These are phyloP conservation scores for Ambrosiella cleistominuta DNA, from an alignment of 2,329 filamentous ascomycete species.

Conservation along the genomic window DNA sequence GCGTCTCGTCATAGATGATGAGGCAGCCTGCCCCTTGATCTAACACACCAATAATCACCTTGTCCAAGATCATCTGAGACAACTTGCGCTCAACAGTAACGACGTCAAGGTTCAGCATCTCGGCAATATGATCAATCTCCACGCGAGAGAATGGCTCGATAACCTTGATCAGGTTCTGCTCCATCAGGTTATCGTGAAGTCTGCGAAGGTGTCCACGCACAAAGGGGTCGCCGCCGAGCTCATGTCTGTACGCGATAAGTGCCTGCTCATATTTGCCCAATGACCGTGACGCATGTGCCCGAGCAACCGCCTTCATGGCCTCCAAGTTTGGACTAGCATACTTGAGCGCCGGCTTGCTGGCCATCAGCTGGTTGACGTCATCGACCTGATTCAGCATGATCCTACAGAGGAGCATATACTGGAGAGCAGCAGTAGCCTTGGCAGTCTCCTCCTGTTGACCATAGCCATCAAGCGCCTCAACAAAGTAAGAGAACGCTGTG, in stretches of 20 bases:
- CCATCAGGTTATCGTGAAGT: slow-evolving; percentile 94
- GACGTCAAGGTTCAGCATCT: slow-evolving; percentile 92
- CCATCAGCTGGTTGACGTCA: slow-evolving; percentile 88
- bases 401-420: slow-evolving; percentile 99
- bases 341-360: slow-evolving; percentile 89
- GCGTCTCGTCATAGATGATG: slow-evolving; percentile 91
- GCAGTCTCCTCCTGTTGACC: slow-evolving; percentile 74
- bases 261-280: slow-evolving; percentile 95
- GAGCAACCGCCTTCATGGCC: slow-evolving; percentile 96
- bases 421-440: slow-evolving; percentile 88
- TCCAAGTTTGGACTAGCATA: slow-evolving; percentile 92
- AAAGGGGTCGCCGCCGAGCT: slow-evolving; percentile 86
- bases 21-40: slow-evolving; percentile 96
- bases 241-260: slow-evolving; percentile 74
- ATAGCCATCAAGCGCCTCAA: slow-evolving; percentile 95
- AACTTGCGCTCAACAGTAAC: slow-evolving; percentile 96
- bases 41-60: slow-evolving; percentile 92
- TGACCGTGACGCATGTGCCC: slow-evolving; percentile 85
- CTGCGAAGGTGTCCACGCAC: slow-evolving; percentile 92
- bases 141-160: slow-evolving; percentile 97
- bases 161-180: slow-evolving; percentile 99
- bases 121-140: slow-evolving; percentile 89
- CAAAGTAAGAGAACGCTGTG: slow-evolving; percentile 97
- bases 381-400: slow-evolving; percentile 97
- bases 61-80: slow-evolving; percentile 98